Conservation (phyloP, 2,329 filamentous ascomycete genomes). For the Karstenula rhodostoma region DNA sequence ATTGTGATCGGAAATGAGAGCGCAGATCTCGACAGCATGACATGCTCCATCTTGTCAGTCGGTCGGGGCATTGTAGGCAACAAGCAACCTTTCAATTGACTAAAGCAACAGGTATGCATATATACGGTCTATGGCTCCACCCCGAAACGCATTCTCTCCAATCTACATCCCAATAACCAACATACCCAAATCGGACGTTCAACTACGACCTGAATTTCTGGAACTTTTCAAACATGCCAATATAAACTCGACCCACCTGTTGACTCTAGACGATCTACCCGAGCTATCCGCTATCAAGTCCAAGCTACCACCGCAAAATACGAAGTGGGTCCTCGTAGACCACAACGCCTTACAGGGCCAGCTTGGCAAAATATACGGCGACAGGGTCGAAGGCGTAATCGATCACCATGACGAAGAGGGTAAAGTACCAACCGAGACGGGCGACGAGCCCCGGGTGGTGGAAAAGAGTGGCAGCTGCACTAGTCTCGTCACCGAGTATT, state of each 20-base stretch:
- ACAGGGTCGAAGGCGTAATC: slow-evolving; percentile 69
- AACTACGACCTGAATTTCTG: slow-evolving; percentile 75
- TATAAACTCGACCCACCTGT: slow-evolving; percentile 67
- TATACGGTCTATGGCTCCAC: slow-evolving; percentile 68
- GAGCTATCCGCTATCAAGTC: slow-evolving; percentile 59
- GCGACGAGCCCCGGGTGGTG: slow-evolving; percentile 66
- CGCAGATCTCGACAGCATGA: slow-evolving; percentile 80
- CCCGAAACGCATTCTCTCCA: slow-evolving; percentile 52
- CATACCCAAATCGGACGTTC: slow-evolving; percentile 71
- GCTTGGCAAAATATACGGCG: slow-evolving; percentile 63
- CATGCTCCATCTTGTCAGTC: slow-evolving; percentile 66
- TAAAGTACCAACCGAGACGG: slow-evolving; percentile 57
- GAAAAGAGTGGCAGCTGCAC: slow-evolving; percentile 75
- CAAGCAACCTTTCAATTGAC: not conserved
- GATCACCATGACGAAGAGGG: slow-evolving; percentile 83
- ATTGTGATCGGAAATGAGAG: slow-evolving; percentile 64
- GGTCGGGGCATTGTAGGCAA: not conserved
- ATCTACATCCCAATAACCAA: slow-evolving; percentile 78
- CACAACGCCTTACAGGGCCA: slow-evolving; percentile 76
- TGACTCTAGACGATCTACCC: slow-evolving; percentile 69
- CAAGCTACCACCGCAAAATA: slow-evolving; percentile 61
- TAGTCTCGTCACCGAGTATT: slow-evolving; percentile 72
- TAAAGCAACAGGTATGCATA: slow-evolving; percentile 66
- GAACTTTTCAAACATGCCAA: slow-evolving; percentile 70
- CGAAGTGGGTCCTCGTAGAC: slow-evolving; percentile 78